Base-by-base conservation (phyloP, 129 eudicot species). In the Pittosporum tobira region DNA sequence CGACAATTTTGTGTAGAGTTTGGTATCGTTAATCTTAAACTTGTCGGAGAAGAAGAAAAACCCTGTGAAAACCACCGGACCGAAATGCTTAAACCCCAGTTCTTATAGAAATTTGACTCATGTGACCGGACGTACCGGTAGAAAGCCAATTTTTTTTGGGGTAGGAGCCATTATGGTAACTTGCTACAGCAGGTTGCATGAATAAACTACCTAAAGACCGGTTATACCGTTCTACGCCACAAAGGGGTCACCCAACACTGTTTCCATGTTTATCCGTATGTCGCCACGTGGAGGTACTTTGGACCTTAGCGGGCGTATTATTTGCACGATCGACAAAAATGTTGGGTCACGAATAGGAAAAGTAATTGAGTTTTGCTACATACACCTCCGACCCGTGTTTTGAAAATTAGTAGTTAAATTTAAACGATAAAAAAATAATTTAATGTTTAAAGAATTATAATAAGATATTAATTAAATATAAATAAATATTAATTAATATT, bases 1-100 rank as follows among this genome's bases (percentile, higher is more conserved):
- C 42, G 73, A 74, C 77, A 19, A 24, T 29, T 62, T 30, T 3
- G 28, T 47, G 14, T 19, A 23, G 67, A 64, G 48, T 54, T 55
- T 12, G n/a, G n/a, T n/a, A n/a, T n/a, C n/a, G n/a, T n/a, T n/a
- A n/a, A n/a, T n/a, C n/a, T n/a, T n/a, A n/a, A n/a, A n/a, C n/a
- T n/a, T n/a, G n/a, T n/a, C n/a, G n/a, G n/a, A n/a, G n/a, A n/a
- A n/a, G n/a, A n/a, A n/a, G n/a, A n/a, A 89, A 80, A 85, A 77
- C 94, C 91, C 91, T 84, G 67, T 76, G 80, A 82, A 79, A 82
- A 79, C 82, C 81, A 71, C 75, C 82, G 55, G 63, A 65, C 36
- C 69, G 48, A 31, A 59, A 69, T 52, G 70, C 90, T 77, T 88
- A 81, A 88, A 79, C 94, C 96, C 94, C 81, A 72, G 66, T 57